These are phyloP conservation scores for Bertia moriformis DNA, from an alignment of 2,329 filamentous ascomycete species.

Conservation along the genomic window DNA sequence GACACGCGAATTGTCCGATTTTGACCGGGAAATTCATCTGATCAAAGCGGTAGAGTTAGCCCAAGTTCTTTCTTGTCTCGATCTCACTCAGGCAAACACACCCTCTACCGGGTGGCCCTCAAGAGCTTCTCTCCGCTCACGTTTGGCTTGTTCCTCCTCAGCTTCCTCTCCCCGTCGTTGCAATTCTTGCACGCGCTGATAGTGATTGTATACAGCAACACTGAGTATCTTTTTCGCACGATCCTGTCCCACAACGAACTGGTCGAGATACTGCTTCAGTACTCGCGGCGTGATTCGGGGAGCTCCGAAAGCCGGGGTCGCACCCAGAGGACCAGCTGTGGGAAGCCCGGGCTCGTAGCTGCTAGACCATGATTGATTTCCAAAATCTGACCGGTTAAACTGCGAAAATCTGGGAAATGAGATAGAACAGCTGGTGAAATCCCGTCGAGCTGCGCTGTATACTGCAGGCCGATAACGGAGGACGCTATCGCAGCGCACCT, in stretches of 20 bases:
- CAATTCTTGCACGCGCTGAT: slow-evolving; percentile 50
- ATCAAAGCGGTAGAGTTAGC: background rate
- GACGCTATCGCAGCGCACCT: background rate
- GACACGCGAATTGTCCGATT: background rate
- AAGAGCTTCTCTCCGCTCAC: slow-evolving; percentile 7
- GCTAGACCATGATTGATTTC: background rate
- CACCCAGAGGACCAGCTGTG: background rate
- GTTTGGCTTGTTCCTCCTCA: slow-evolving; percentile 4
- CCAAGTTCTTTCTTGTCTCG: too few relatives aligned
- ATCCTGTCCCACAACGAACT: slow-evolving; percentile 56
- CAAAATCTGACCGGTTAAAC: background rate
- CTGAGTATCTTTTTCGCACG: slow-evolving; percentile 51
- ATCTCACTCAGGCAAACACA: slow-evolving; percentile 6
- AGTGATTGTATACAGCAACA: slow-evolving; percentile 56
- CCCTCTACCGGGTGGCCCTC: slow-evolving; percentile 47
- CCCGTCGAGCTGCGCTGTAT: background rate
- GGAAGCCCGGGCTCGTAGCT: background rate
- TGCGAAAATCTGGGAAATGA: background rate
- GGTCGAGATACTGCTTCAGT: slow-evolving; percentile 52
- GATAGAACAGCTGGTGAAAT: background rate
- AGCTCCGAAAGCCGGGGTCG: background rate
- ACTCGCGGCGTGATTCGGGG: background rate
- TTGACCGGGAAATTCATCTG: background rate
- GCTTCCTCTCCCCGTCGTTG: slow-evolving; percentile 45
- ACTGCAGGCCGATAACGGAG: background rate